Percentiles rank a stretch among this genome's conserved stretches.
Conservation (phyloP, 1,139 yeast genomes). For the Scheffersomyces insectosa region DNA sequence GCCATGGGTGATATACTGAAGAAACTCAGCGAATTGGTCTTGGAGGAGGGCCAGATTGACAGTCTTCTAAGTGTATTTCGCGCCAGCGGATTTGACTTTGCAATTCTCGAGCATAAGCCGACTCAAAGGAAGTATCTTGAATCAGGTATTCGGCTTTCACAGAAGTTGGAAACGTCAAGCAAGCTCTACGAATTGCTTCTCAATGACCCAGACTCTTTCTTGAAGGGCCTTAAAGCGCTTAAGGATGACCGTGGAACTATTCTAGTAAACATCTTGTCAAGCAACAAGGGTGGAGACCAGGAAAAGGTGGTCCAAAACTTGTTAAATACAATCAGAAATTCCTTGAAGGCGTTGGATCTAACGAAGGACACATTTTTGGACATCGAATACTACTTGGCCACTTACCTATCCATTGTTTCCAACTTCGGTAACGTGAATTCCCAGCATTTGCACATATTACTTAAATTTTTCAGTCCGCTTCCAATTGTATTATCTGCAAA, state of each 20-base stretch:
- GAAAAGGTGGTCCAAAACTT: conserved; percentile 11
- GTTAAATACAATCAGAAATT: conserved; percentile 12
- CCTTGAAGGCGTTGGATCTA: conserved; percentile 1
- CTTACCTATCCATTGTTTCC: conserved; percentile 19
- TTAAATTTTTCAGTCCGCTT: conserved; percentile 20
- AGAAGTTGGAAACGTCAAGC: neutral
- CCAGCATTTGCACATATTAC: conserved; percentile 25
- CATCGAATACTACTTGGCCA: conserved; percentile 14
- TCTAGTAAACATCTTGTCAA: conserved; percentile 14
- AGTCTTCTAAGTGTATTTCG: too few relatives aligned
- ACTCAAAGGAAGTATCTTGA: too few relatives aligned
- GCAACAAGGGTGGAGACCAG: conserved; percentile 4
- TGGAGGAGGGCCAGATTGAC: too few relatives aligned
- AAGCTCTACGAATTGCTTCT: conserved; percentile 19
- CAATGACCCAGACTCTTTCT: conserved; percentile 18
- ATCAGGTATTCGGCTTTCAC: neutral
- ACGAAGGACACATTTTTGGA: conserved; percentile 5
- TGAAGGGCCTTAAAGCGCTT: conserved; percentile 17
- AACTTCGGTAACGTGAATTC: conserved; percentile 21
- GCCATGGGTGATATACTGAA: too few relatives aligned
- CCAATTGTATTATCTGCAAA: conserved; percentile 7
- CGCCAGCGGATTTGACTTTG: too few relatives aligned
- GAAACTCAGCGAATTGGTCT: too few relatives aligned
- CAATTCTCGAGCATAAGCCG: too few relatives aligned
- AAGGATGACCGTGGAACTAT: conserved; percentile 19